Percentiles rank a stretch among this genome's conserved stretches.
Evolutionary conservation across 345 rosid species (phyloP).

Genomic region (Eucalyptus decipiens): DNA sequence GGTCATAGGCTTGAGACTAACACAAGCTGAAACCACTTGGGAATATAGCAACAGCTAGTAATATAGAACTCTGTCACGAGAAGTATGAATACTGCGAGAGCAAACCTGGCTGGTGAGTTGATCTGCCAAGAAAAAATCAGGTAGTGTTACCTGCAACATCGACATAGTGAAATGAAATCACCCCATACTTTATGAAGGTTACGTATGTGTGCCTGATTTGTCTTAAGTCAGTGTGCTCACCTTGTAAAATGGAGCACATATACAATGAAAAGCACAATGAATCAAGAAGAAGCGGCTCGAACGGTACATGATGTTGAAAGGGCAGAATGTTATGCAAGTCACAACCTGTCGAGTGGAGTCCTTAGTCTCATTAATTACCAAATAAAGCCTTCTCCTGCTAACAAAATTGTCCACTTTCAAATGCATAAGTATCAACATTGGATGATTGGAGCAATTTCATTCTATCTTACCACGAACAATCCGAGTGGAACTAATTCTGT

Average conservation of each 20-base stretch:
- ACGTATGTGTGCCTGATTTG: background rate
- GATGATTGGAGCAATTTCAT: background rate
- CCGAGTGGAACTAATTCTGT: slow-evolving; percentile 47
- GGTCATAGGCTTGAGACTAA: background rate
- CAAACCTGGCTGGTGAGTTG: slow-evolving; percentile 49
- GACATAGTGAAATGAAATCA: background rate
- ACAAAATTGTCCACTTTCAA: background rate
- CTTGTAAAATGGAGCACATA: slow-evolving; percentile 29
- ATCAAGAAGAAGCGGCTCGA: slow-evolving; percentile 23
- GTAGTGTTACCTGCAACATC: slow-evolving; percentile 37
- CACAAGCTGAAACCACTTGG: background rate
- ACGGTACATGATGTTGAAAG: slow-evolving; percentile 33
- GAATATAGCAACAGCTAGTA: background rate
- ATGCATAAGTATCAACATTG: background rate
- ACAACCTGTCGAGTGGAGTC: slow-evolving; percentile 12
- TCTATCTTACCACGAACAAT: slow-evolving; percentile 32
- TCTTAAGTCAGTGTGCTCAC: background rate
- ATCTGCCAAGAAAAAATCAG: slow-evolving; percentile 63
- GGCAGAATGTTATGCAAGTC: slow-evolving; percentile 32
- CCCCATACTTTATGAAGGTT: background rate
- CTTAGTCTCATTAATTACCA: background rate
- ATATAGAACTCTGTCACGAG: background rate
- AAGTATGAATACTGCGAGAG: background rate
- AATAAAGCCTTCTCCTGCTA: background rate
- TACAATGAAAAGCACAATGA: slow-evolving; percentile 8